These are phyloP conservation scores for Trametes punicea DNA, from an alignment of 768 basidiomycete genomes.

Conservation along the genomic window DNA sequence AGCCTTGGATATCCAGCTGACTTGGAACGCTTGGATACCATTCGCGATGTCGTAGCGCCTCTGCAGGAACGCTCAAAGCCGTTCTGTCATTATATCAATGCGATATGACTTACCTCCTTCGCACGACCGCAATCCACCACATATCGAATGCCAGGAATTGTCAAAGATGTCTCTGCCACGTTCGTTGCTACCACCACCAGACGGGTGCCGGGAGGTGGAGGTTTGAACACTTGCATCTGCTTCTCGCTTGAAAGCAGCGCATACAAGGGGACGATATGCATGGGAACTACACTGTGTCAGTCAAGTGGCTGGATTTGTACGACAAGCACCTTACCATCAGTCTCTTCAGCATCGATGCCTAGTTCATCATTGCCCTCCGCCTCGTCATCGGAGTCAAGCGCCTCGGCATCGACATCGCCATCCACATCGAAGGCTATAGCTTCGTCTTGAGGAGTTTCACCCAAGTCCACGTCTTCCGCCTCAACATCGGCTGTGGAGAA, in stretches of 20 bases:
- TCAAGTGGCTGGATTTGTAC: background rate
- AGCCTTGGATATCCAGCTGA: conserved; percentile 94
- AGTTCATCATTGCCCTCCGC: conserved; percentile 52
- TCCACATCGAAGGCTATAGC: conserved; percentile 70
- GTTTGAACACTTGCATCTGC: conserved; percentile 89
- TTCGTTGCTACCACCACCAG: conserved; percentile 95
- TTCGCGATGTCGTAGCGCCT: conserved; percentile 77
- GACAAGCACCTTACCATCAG: conserved; percentile 46
- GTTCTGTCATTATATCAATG: background rate
- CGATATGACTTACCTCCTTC: conserved; percentile 65
- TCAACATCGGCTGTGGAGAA: conserved; percentile 63
- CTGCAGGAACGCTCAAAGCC: conserved; percentile 36
- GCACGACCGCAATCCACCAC: conserved; percentile 96
- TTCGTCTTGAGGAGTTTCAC: conserved; percentile 37
- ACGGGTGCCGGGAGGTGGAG: conserved; percentile 76
- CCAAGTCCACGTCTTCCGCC: conserved; percentile 77
- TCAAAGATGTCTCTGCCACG: conserved; percentile 94
- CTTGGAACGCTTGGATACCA: conserved; percentile 88
- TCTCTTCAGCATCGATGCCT: conserved; percentile 60
- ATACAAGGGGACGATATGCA: conserved; percentile 94
- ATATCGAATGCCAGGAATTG: conserved; percentile 95
- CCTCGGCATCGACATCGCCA: conserved; percentile 67
- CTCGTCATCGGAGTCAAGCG: conserved; percentile 72
- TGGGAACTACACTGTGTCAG: conserved; percentile 55
- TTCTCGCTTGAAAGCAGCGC: conserved; percentile 90